Base-by-base conservation (phyloP, 805 yeast genomes). In the Yamadazyma nakazawae region DNA sequence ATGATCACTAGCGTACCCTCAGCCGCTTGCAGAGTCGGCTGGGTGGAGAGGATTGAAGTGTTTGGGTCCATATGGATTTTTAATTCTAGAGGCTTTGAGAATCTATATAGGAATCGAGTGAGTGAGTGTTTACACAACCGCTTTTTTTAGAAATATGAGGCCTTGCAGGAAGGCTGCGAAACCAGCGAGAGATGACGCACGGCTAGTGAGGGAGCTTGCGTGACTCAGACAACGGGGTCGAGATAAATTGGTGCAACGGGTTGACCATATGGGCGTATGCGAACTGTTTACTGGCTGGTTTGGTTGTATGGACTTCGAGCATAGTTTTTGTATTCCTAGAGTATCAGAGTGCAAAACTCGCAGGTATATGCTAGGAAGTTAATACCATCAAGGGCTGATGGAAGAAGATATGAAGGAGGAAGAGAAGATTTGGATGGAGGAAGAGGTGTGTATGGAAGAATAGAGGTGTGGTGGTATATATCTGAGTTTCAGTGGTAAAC, bases 1-100 rank as follows among this genome's bases (percentile, higher is more conserved):
- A 88, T 84, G 5, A 90, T 79, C 32, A 88, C 85, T 47, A 91
- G 68, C 12, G 80, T 77, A 30, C 81, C 81, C 28, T 74, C 78
- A 1, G 76, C 78, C 5, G 72, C 52, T 21, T 66, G 67, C 6
- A 67, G 62, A 39, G 51, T 30, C 10, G 40, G 34, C 19, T 30
- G 35, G 19, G 41, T 12, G 2, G 44, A 40, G 9, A 14, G 6
- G 3, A 37, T 31, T 3, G 52, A 37, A 56, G 51, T 8, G 45
- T 42, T 14, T 32, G 45, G 36, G 52, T 55, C 16, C 45, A 41
- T 37, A 8, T 14, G 19, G 19, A 25, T 24, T 19, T 24, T 24
- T 21, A 14, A 21, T 14, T 37, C 30, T 5, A 36, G 26, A 21
- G 13, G 14, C n/a, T 12, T 37, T 37, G 11, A 17, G 34, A 38